Evolutionary conservation across 1,284 basidiomycete genomes (phyloP).

Genomic region (Peniophora sp.): DNA sequence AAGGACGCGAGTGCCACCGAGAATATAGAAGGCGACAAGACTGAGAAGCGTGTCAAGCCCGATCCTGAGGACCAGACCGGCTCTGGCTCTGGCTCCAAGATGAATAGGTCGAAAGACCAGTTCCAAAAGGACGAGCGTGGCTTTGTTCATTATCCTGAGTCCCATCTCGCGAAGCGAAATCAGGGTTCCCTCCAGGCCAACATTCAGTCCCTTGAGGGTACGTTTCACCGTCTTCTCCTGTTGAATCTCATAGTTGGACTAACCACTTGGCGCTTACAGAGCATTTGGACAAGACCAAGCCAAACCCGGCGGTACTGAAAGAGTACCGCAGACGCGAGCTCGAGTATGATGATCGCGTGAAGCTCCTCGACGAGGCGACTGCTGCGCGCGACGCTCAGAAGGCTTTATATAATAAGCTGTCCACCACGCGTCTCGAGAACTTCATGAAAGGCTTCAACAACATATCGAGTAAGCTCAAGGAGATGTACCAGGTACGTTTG

Average conservation of each 20-base stretch:
- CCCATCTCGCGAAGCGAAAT: conserved; percentile 74
- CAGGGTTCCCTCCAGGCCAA: conserved; percentile 71
- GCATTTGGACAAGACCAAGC: conserved; percentile 71
- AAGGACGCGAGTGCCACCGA: too few species aligned
- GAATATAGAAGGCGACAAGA: too few species aligned
- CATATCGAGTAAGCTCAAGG: conserved; percentile 95
- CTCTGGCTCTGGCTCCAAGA: too few species aligned
- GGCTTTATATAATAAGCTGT: conserved; percentile 75
- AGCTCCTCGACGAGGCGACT: conserved; percentile 83
- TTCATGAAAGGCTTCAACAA: conserved; percentile 97
- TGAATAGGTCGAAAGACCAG: too few species aligned
- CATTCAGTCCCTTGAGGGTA: conserved; percentile 80
- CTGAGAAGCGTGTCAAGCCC: conserved; percentile 33
- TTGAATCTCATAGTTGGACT: conserved; percentile 4
- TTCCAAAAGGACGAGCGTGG: background rate
- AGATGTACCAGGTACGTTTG: conserved; percentile 90
- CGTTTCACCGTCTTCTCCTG: conserved; percentile 13
- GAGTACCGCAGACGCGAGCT: conserved; percentile 90
- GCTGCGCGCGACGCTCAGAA: conserved; percentile 77
- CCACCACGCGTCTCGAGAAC: conserved; percentile 87
- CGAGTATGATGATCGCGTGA: conserved; percentile 83
- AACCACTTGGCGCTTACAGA: too few species aligned
- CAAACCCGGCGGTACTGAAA: conserved; percentile 82
- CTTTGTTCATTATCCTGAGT: conserved; percentile 44
- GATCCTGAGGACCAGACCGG: conserved; percentile 29